Evolutionary conservation across 768 basidiomycete species (phyloP), one percentile per base, ranked within the genome.

Genomic region (Scleroderma bovista): DNA sequence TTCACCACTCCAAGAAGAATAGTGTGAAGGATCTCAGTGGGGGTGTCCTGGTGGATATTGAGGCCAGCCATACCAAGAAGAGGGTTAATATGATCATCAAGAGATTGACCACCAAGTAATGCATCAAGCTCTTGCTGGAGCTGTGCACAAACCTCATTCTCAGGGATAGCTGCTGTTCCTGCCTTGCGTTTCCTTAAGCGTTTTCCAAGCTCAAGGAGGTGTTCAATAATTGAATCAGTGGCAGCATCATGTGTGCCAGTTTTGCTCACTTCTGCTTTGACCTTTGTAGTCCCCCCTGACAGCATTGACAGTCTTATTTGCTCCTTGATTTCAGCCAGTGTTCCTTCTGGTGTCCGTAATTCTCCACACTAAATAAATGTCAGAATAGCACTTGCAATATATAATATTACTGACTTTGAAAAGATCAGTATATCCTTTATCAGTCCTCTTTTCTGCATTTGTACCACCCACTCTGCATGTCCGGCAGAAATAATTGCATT

Each of bases 1-100:
- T 71, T 72, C 12, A 70, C 54, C 2, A 68, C 44, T 6, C 70
- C 66, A 1, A 72, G 60, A 2, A 71, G 58, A 6, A 66, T 55
- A 0, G 62, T 71, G 24, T 72, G 71, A 0, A 72, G 58, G 1
- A 67, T 62, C 42, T 72, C 63, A 0, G 60, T 66, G 0, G 64
- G 68, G 0, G 64, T 72, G 24, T 71, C 66, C 4, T 54, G 38
- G 19, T 68, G 64, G n/a, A 66, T 54, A 19, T 68, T 51, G 1
- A 70, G 13, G 16, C 65, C 68, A 36, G 0, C 10, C 31, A 56
- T 56, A 0, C 26, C 23, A 20, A 60, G 46, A 0, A 58, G 48
- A 9, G 57, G 57, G 12, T 58, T 60, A 43, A 60, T 56, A 6
- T 1, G 5, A 6, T 51, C 32, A 2, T 60, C 40, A 3, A 58